Conservation (phyloP, 768 basidiomycete species). For the Paxillus ammoniavirescens region DNA sequence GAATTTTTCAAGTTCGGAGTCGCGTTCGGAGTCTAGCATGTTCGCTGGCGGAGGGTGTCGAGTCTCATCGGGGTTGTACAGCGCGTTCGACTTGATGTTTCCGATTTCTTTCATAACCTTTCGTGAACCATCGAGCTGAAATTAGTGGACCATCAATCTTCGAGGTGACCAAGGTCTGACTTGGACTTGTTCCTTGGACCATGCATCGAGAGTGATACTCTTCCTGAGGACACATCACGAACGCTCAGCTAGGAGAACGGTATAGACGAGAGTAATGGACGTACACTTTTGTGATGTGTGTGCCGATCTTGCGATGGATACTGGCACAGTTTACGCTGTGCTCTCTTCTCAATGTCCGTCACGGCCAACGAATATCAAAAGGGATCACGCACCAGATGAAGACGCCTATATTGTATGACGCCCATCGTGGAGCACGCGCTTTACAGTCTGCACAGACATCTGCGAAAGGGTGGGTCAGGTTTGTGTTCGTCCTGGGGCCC, state of each 20-base stretch:
- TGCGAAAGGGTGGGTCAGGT: slow-evolving; percentile 30
- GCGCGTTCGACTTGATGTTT: slow-evolving; percentile 75
- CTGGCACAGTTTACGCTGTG: slow-evolving; percentile 82
- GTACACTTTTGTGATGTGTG: slow-evolving; percentile 92
- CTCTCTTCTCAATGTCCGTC: slow-evolving; percentile 9
- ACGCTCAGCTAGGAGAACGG: not conserved
- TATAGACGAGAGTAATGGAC: slow-evolving; percentile 24
- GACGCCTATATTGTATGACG: slow-evolving; percentile 83
- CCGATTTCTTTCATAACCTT: slow-evolving; percentile 81
- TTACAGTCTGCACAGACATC: slow-evolving; percentile 93
- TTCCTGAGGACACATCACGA: slow-evolving; percentile 51
- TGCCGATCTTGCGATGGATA: slow-evolving; percentile 92
- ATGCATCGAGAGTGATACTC: slow-evolving; percentile 84
- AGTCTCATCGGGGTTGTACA: slow-evolving; percentile 81
- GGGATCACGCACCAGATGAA: slow-evolving; percentile 69
- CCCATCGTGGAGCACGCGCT: slow-evolving; percentile 85
- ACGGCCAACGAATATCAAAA: not conserved
- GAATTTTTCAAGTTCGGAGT: slow-evolving; percentile 88
- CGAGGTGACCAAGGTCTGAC: slow-evolving; percentile 39
- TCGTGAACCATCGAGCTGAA: slow-evolving; percentile 8
- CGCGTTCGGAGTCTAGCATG: slow-evolving; percentile 73
- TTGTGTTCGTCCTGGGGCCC: not conserved
- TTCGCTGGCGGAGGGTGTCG: slow-evolving; percentile 82
- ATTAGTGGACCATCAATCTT: slow-evolving; percentile 5
- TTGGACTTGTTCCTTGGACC: slow-evolving; percentile 88